A percentile compares a stretch with the other conserved stretches of the same genome.
Evolutionary conservation across 1,284 basidiomycete genomes (phyloP).

Genomic region (Exobasidium rhododendri): DNA sequence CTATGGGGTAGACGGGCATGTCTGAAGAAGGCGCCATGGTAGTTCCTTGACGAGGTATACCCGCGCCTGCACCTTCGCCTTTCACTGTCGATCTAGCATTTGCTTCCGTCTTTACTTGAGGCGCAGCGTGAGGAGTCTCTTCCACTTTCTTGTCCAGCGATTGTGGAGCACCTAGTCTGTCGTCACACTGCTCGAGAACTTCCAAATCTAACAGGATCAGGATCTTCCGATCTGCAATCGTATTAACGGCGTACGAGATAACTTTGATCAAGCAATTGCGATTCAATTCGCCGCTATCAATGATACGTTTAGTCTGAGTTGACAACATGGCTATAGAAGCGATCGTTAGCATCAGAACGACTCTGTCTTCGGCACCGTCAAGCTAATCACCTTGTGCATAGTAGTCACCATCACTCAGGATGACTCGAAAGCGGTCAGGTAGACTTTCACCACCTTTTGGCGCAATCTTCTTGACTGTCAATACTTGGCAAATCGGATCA

Average conservation of each 20-base stretch:
- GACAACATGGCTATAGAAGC: conserved; percentile 73
- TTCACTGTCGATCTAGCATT: conserved; percentile 9
- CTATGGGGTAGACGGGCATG: conserved; percentile 74
- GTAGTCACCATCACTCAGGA: conserved; percentile 51
- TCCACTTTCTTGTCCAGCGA: conserved; percentile 13
- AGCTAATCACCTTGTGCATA: conserved; percentile 41
- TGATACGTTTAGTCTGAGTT: conserved; percentile 78
- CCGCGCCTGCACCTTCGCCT: conserved; percentile 2
- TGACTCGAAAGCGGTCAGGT: conserved; percentile 50
- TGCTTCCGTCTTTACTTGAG: conserved; percentile 27
- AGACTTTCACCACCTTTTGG: conserved; percentile 25
- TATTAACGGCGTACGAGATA: conserved; percentile 76
- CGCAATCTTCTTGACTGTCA: conserved; percentile 52
- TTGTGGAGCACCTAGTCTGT: conserved; percentile 41
- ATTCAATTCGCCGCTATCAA: conserved; percentile 67
- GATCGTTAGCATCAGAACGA: not conserved
- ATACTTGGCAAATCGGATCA: conserved; percentile 44
- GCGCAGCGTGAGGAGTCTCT: not conserved
- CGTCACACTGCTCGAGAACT: conserved; percentile 24
- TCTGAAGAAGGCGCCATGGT: conserved; percentile 23
- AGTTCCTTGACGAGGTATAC: conserved; percentile 5
- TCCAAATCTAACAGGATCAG: conserved; percentile 78
- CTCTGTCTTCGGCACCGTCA: not conserved
- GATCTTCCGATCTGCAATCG: conserved; percentile 73
- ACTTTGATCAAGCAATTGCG: conserved; percentile 74